A percentile compares a stretch with the other conserved stretches of the same genome.
These are phyloP conservation scores for Podospora conica DNA, from an alignment of 495 filamentous ascomycete species.

Conservation along the genomic window DNA sequence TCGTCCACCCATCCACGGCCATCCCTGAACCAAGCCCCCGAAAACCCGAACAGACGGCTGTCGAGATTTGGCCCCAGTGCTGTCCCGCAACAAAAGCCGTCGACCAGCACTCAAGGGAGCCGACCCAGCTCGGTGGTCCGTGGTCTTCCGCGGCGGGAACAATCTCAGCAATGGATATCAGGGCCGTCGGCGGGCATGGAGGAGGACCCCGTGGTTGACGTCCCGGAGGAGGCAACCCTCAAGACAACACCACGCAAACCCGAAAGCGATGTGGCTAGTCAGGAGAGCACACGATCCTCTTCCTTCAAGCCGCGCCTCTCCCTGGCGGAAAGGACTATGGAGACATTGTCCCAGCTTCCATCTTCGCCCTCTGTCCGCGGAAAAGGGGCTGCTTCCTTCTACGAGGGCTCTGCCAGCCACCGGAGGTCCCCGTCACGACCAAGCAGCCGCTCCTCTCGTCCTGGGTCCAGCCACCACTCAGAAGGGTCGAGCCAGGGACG, in stretches of 20 bases:
- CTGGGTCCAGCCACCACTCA: slow-evolving; percentile 42
- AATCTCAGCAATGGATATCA: slow-evolving; percentile 28
- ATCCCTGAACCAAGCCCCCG: slow-evolving; percentile 3
- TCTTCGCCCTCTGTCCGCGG: slow-evolving; percentile 42
- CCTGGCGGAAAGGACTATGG: slow-evolving; percentile 43
- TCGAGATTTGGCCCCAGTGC: slow-evolving; percentile 10
- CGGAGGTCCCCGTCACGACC: slow-evolving; percentile 31
- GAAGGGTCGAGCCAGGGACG: slow-evolving; percentile 29
- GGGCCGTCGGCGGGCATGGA: slow-evolving; percentile 8
- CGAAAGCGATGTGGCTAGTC: slow-evolving; percentile 6
- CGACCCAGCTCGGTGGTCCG: slow-evolving; percentile 16
- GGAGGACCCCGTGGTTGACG: slow-evolving; percentile 10
- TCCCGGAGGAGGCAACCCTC: background rate
- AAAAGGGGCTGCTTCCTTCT: slow-evolving; percentile 32
- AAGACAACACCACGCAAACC: background rate
- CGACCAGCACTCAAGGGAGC: background rate
- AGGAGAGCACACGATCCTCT: slow-evolving; percentile 10
- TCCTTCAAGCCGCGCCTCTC: slow-evolving; percentile 32
- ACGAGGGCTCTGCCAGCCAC: slow-evolving; percentile 20
- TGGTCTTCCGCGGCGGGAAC: slow-evolving; percentile 12
- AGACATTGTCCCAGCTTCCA: slow-evolving; percentile 42
- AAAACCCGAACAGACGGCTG: slow-evolving; percentile 3
- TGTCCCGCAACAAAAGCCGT: slow-evolving; percentile 3
- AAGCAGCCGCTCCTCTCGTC: slow-evolving; percentile 32
- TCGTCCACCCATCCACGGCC: slow-evolving; percentile 22